These are phyloP conservation scores for Tillandsia leiboldiana DNA, from an alignment of 176 grass and related monocot genomes.

Conservation along the genomic window DNA sequence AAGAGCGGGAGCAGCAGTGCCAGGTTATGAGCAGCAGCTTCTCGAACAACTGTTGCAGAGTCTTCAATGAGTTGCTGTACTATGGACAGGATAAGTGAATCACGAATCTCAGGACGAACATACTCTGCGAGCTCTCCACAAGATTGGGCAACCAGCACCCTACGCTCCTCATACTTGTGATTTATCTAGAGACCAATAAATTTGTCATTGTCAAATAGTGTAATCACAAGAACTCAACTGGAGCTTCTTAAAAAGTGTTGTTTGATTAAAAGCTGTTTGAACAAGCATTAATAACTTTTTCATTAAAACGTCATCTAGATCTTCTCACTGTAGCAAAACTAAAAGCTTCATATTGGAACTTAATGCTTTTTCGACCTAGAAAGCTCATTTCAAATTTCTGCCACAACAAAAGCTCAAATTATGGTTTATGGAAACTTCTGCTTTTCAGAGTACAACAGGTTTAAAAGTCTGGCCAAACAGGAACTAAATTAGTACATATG, in stretches of 20 bases:
- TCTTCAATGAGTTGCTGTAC: conserved; percentile 97
- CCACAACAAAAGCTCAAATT: too few relatives aligned
- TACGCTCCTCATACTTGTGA: conserved; percentile 88
- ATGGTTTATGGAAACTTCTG: too few relatives aligned
- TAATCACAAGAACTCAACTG: background rate
- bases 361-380: too few relatives aligned
- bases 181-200: conserved; percentile 67
- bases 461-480: too few relatives aligned
- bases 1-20: conserved; percentile 85
- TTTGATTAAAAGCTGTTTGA: background rate
- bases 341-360: too few relatives aligned
- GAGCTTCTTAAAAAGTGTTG: background rate
- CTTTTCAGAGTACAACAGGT: too few relatives aligned
- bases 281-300: background rate
- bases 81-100: conserved; percentile 98
- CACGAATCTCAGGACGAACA: conserved; percentile 84
- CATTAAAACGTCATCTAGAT: too few relatives aligned
- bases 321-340: too few relatives aligned
- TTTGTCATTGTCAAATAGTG: conserved; percentile 3
- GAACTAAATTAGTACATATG: too few relatives aligned
- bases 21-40: conserved; percentile 84
- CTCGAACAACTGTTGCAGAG: conserved; percentile 77
- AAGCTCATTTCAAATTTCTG: too few relatives aligned
- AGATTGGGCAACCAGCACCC: conserved; percentile 86
- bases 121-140: conserved; percentile 84